Evolutionary conservation across 2,329 filamentous ascomycete species (phyloP).

Genomic region (Calonectria pseudoturangicola): DNA sequence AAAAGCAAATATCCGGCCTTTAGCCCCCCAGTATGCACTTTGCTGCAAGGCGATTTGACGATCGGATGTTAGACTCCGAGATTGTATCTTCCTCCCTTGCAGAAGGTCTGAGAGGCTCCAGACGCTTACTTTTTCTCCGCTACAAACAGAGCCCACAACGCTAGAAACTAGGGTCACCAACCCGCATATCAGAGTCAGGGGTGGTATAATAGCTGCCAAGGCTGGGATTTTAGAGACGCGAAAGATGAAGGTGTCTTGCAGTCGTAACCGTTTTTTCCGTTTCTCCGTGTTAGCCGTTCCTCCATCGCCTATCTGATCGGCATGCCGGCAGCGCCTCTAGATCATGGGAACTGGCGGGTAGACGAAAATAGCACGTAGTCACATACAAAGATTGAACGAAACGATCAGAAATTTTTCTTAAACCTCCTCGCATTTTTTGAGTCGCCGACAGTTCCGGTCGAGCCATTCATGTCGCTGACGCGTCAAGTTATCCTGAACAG

Average conservation of each 20-base stretch:
- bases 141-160: not conserved
- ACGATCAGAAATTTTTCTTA: not conserved
- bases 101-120: slow-evolving; percentile 4
- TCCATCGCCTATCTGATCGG: not conserved
- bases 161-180: not conserved
- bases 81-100: slow-evolving; percentile 27
- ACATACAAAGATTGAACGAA: not conserved
- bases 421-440: slow-evolving; percentile 3
- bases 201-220: not conserved
- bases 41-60: slow-evolving; percentile 21
- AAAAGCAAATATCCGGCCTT: slow-evolving; percentile 8
- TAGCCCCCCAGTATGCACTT: not conserved
- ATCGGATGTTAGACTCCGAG: not conserved
- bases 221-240: not conserved
- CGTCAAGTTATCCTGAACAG: not conserved
- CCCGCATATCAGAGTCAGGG: slow-evolving; percentile 17
- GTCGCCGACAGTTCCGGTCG: not conserved
- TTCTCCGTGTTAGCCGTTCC: not conserved
- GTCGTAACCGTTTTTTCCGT: not conserved
- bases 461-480: not conserved
- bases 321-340: not conserved
- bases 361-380: slow-evolving; percentile 1
- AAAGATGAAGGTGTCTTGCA: slow-evolving; percentile 1
- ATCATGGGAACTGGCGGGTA: not conserved
- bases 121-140: slow-evolving; percentile 19